Evolutionary conservation across 2,329 filamentous ascomycete genomes (phyloP).

Genomic region (Ceratocystiopsis sp.): DNA sequence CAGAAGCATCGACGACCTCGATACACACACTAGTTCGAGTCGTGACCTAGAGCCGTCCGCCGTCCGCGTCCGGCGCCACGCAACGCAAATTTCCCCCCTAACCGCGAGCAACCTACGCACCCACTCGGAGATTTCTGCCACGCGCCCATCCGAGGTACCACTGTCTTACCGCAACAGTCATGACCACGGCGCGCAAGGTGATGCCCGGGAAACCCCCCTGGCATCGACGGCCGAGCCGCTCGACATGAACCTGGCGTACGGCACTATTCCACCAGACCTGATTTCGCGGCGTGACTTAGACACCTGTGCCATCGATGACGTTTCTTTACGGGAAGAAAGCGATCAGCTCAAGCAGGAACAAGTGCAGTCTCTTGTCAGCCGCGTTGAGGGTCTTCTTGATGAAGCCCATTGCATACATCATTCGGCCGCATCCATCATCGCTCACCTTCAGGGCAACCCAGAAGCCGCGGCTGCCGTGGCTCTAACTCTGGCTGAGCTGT

Average conservation of each 20-base stretch:
- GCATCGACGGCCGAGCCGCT: slow-evolving; percentile 31
- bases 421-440: slow-evolving; percentile 66
- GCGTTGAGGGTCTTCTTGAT: slow-evolving; percentile 61
- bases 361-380: slow-evolving; percentile 41
- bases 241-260: slow-evolving; percentile 87
- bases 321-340: slow-evolving; percentile 9
- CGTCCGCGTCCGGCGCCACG: slow-evolving; percentile 8
- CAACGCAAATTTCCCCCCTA: slow-evolving; percentile 20
- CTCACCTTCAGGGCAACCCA: slow-evolving; percentile 51
- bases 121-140: slow-evolving; percentile 33
- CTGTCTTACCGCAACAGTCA: slow-evolving; percentile 4
- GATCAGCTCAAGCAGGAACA: slow-evolving; percentile 39
- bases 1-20: slow-evolving; percentile 12
- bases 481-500: slow-evolving; percentile 81
- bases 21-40: not conserved
- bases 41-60: slow-evolving; percentile 14
- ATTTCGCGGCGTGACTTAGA: slow-evolving; percentile 29
- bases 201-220: slow-evolving; percentile 5
- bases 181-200: slow-evolving; percentile 7
- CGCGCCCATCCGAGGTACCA: slow-evolving; percentile 22
- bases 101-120: slow-evolving; percentile 36
- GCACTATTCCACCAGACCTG: slow-evolving; percentile 59
- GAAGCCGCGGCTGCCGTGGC: slow-evolving; percentile 90
- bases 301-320: slow-evolving; percentile 12
- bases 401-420: slow-evolving; percentile 83